Base-by-base conservation (phyloP, 805 yeast species). In the Yamadazyma olivae region DNA sequence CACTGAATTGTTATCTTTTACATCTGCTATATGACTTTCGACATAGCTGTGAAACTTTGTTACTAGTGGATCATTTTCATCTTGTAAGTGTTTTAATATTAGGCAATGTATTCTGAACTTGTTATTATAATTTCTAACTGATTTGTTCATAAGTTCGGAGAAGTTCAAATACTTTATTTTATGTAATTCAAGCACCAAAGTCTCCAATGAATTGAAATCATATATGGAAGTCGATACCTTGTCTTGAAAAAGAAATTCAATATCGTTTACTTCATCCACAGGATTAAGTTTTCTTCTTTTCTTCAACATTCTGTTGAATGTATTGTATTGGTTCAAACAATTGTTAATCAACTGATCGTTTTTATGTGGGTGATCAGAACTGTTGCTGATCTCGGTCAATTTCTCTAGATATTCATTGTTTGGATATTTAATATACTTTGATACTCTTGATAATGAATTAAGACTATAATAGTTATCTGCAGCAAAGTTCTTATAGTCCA, bases 171-270 rank as follows among this genome's bases (percentile, higher is more conserved):
- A 35, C 21, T 33, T 27, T 10, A 57, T 45, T 5, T 41, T 39
- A 21, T 51, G 50, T 7, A 54, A 42, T 21, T 46, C 39, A 1
- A 45, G 30, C 2, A 48, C 47, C 17, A 59, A 41, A 9, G 38
- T 32, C 5, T 41, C 32, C 9, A 53, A 33, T 0, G 63, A 55
- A 21, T 45, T 41, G 6, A 57, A 37, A 5, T 49, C 49, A 27
- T 41, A 41, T 7, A 54, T 49, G 9, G 53, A 40, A 4, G 33
- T 29, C 8, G 27, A 21, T 4, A 32, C n/a, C 20, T 21, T 24
- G 13, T 32, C 27, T 19, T 38, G 35, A 14, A 41, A 46, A 10
- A 48, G 28, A 12, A 44, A 25, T 8, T 44, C 46, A 20, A 48
- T 35, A 24, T 49, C 47, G n/a, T 32, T 30, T 7, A 30, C 27